phyloP scores from a whole-genome alignment of 177 flowering plant species.

The Tripterygium wilfordii region DNA sequence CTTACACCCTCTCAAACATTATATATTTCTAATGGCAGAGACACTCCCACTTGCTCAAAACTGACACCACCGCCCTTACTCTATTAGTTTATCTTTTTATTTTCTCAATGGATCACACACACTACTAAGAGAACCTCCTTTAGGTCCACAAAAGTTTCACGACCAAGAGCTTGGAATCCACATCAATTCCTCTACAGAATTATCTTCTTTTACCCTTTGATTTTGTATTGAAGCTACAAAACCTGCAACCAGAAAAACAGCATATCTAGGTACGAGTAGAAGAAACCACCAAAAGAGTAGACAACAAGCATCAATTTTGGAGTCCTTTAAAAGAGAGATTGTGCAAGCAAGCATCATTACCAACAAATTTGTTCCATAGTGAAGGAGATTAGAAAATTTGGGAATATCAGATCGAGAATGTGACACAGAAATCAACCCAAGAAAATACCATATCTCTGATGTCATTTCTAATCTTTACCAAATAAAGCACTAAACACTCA shows the following conservation, averaged over 20 bases:
- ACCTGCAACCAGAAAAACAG: slow-evolving; percentile 20
- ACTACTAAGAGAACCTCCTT: too few relatives aligned
- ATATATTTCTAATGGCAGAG: neutral
- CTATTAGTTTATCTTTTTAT: neutral
- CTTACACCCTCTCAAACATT: slow-evolving; percentile 5
- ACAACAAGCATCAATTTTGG: slow-evolving; percentile 19
- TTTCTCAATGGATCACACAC: too few relatives aligned
- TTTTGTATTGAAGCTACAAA: neutral
- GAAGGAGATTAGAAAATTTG: neutral
- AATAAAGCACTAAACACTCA: slow-evolving; percentile 6
- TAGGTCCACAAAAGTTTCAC: too few relatives aligned
- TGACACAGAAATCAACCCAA: slow-evolving; percentile 17
- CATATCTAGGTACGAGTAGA: slow-evolving; percentile 33
- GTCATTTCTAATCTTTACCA: slow-evolving; percentile 1
- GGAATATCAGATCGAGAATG: slow-evolving; percentile 2
- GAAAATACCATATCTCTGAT: slow-evolving; percentile 10
- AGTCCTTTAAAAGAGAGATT: neutral
- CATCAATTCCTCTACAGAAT: neutral
- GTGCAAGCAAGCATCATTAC: slow-evolving; percentile 16
- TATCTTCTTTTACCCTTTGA: neutral
- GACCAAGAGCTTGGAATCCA: neutral
- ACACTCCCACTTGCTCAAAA: neutral
- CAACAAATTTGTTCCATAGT: slow-evolving; percentile 12
- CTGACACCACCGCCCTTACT: neutral
- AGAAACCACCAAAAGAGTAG: slow-evolving; percentile 19